These are phyloP conservation scores for Neurospora sp. DNA, from an alignment of 495 filamentous ascomycete species.

Conservation along the genomic window DNA sequence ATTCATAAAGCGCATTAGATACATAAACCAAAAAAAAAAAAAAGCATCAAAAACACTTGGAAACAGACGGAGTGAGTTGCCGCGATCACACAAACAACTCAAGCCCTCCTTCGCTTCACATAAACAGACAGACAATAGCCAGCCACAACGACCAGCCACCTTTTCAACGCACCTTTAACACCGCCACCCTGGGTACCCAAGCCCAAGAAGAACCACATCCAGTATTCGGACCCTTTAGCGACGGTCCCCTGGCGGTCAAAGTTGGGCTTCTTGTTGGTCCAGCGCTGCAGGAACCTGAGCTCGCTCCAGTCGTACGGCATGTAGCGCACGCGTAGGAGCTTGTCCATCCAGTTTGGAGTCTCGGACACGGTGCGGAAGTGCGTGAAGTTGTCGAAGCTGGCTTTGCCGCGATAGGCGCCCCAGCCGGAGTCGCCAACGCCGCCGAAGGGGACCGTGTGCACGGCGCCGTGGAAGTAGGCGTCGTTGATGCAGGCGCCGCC, in stretches of 20 bases:
- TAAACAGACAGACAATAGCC: constrained; percentile 10
- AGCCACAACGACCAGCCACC: constrained; percentile 35
- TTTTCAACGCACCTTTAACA: constrained; percentile 37
- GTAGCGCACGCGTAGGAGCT: constrained; percentile 65
- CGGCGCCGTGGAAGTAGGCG: constrained; percentile 64
- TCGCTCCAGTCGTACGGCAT: constrained; percentile 55
- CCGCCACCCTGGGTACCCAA: constrained; percentile 33
- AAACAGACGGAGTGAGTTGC: not conserved
- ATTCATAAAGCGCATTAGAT: no score
- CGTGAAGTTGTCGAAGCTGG: constrained; percentile 77
- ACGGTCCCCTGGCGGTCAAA: constrained; percentile 72
- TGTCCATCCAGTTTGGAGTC: constrained; percentile 75
- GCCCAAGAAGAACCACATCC: constrained; percentile 33
- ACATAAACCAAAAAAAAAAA: not conserved
- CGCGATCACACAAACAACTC: not conserved
- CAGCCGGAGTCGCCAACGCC: constrained; percentile 80
- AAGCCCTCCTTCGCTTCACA: constrained; percentile 1
- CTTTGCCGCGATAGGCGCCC: constrained; percentile 74
- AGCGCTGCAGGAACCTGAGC: constrained; percentile 44
- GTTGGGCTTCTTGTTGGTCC: constrained; percentile 54
- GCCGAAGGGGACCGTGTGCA: constrained; percentile 75
- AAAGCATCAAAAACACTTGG: no score
- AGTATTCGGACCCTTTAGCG: constrained; percentile 39
- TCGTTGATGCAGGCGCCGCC: constrained; percentile 79
- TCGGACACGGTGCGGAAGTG: constrained; percentile 66